phyloP scores from a whole-genome alignment of 371 early-diverging fungal species.

The Mucor indicus region DNA sequence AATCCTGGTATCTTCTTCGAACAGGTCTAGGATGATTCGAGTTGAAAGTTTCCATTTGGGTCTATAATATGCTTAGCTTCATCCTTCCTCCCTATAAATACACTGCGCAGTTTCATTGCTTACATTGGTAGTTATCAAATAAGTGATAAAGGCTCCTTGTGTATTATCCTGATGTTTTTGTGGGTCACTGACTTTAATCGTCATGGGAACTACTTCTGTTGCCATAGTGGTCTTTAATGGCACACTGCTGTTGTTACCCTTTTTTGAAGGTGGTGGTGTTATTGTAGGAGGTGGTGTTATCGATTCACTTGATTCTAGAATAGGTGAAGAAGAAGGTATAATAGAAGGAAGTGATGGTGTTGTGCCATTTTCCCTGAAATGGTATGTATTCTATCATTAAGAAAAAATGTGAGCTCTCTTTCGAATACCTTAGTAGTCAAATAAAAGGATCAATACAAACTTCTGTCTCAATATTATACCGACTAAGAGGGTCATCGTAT shows the following conservation, averaged over 20 bases:
- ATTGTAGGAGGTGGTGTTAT: not conserved
- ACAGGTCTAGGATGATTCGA: no score
- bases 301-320: conserved; percentile 3
- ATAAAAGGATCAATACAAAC: conserved; percentile 3
- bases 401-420: not conserved
- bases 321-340: conserved; percentile 9
- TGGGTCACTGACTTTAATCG: conserved; percentile 69
- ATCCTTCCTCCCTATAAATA: not conserved
- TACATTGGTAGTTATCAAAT: conserved; percentile 78
- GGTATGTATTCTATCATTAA: not conserved
- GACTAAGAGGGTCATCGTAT: conserved; percentile 31
- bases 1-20: conserved; percentile 87
- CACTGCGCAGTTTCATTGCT: not conserved
- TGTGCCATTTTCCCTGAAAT: not conserved
- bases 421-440: not conserved
- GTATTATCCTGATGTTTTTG: conserved; percentile 85
- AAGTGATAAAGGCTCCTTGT: conserved; percentile 74
- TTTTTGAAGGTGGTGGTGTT: not conserved
- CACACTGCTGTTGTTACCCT: not conserved
- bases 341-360: conserved; percentile 6
- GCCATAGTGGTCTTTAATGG: conserved; percentile 4
- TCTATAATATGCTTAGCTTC: not conserved
- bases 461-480: conserved; percentile 7
- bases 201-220: conserved; percentile 19
- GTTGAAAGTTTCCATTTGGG: conserved; percentile 13